Conservation (phyloP, 2,329 filamentous ascomycete genomes). For the Fusarium pseudonygamai region DNA sequence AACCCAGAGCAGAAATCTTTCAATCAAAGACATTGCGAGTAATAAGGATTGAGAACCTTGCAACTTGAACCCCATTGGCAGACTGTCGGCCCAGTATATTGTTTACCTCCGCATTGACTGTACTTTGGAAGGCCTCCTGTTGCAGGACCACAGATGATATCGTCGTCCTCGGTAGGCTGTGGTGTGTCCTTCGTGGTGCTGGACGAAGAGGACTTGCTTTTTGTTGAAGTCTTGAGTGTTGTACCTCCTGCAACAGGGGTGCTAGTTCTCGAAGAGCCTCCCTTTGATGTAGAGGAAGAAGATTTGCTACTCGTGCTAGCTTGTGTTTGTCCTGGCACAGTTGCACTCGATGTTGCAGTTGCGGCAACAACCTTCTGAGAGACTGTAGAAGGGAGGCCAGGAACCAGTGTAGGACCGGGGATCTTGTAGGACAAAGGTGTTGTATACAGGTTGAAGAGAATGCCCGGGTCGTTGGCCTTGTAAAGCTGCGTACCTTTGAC, state of each 20-base stretch:
- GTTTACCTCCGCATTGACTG: constrained; percentile 33
- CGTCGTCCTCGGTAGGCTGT: constrained; percentile 7
- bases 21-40: constrained; percentile 34
- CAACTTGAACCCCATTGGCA: constrained; percentile 34
- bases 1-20: not conserved
- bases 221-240: constrained; percentile 21
- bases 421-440: constrained; percentile 40
- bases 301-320: not conserved
- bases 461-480: constrained; percentile 44
- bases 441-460: constrained; percentile 48
- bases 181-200: not conserved
- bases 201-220: not conserved
- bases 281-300: not conserved
- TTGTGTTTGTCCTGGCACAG: constrained; percentile 17
- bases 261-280: not conserved
- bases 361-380: constrained; percentile 6
- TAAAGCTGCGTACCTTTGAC: constrained; percentile 46
- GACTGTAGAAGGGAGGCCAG: constrained; percentile 33
- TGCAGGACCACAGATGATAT: constrained; percentile 30
- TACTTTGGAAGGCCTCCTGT: constrained; percentile 34
- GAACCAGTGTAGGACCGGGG: constrained; percentile 41
- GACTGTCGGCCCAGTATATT: not conserved
- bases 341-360: constrained; percentile 35
- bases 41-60: constrained; percentile 20
- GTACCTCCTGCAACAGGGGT: not conserved